A percentile compares a stretch with the other conserved stretches of the same genome.
Evolutionary conservation across 768 basidiomycete genomes (phyloP).

Genomic region (Amanita pseudoporphyria): DNA sequence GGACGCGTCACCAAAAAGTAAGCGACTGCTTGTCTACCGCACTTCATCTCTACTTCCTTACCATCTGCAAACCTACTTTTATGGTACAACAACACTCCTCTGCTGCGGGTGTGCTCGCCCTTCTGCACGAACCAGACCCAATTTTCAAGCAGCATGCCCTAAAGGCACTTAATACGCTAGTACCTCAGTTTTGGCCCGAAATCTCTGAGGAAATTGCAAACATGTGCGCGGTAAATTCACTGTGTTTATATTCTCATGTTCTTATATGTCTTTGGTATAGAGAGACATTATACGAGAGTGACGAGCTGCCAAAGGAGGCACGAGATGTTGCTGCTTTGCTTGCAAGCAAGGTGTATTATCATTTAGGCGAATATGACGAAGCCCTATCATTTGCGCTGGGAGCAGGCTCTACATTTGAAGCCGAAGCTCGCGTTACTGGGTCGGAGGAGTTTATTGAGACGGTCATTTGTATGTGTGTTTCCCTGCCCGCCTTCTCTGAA

Average conservation of each 20-base stretch:
- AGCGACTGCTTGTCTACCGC: constrained; percentile 9
- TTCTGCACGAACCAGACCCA: constrained; percentile 83
- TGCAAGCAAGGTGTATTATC: constrained; percentile 98
- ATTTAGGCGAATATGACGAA: constrained; percentile 91
- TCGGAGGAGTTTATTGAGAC: constrained; percentile 91
- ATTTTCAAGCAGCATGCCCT: constrained; percentile 90
- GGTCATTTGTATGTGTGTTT: constrained; percentile 66
- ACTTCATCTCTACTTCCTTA: constrained; percentile 13
- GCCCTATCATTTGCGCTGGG: constrained; percentile 92
- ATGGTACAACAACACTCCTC: constrained; percentile 78
- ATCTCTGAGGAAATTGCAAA: constrained; percentile 89
- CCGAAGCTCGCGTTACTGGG: constrained; percentile 49
- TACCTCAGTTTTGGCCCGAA: constrained; percentile 97
- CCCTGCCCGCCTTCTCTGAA: background rate
- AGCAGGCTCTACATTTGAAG: constrained; percentile 80
- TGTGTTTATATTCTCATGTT: constrained; percentile 6
- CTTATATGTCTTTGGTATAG: constrained; percentile 30
- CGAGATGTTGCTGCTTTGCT: constrained; percentile 83
- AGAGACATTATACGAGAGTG: constrained; percentile 82
- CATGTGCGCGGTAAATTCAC: constrained; percentile 48
- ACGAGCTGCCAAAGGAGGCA: constrained; percentile 61
- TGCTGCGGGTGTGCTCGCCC: constrained; percentile 82
- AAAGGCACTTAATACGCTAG: constrained; percentile 68
- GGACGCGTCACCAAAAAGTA: constrained; percentile 33
- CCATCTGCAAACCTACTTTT: constrained; percentile 17